A percentile compares a stretch with the other conserved stretches of the same genome.
phyloP scores from a whole-genome alignment of 768 basidiomycete species.

The Rhodotorula taiwanensis region DNA sequence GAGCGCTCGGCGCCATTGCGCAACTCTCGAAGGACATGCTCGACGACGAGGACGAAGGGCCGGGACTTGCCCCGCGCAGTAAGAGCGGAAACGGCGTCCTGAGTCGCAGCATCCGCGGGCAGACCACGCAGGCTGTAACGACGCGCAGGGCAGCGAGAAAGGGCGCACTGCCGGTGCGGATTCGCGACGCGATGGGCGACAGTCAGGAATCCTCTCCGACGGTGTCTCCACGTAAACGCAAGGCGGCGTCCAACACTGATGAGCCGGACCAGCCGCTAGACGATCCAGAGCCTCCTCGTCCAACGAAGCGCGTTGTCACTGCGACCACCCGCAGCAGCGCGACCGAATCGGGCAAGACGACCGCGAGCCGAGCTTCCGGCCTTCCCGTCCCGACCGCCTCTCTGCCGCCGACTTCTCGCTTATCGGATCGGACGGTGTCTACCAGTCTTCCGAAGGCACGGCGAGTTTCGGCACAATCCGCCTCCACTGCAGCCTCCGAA shows the following conservation, averaged over 20 bases:
- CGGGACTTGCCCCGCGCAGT: background rate
- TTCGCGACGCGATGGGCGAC: background rate
- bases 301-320: background rate
- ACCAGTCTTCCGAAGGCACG: background rate
- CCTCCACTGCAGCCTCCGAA: background rate
- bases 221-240: background rate
- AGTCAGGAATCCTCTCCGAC: background rate
- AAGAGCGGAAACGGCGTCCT: background rate
- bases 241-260: background rate
- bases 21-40: constrained; percentile 20
- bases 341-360: too few species aligned
- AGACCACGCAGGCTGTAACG: background rate
- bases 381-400: background rate
- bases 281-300: too few species aligned
- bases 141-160: background rate
- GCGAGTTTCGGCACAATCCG: background rate
- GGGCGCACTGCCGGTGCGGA: too few species aligned
- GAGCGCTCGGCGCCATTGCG: constrained; percentile 24
- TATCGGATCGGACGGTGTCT: background rate
- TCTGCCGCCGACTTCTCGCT: background rate
- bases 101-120: background rate
- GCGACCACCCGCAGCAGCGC: too few species aligned
- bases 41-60: background rate
- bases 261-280: too few species aligned
- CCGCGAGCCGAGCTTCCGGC: background rate